These are phyloP conservation scores for Eruca vesicaria DNA, from an alignment of 441 rosid species.

Conservation along the genomic window DNA sequence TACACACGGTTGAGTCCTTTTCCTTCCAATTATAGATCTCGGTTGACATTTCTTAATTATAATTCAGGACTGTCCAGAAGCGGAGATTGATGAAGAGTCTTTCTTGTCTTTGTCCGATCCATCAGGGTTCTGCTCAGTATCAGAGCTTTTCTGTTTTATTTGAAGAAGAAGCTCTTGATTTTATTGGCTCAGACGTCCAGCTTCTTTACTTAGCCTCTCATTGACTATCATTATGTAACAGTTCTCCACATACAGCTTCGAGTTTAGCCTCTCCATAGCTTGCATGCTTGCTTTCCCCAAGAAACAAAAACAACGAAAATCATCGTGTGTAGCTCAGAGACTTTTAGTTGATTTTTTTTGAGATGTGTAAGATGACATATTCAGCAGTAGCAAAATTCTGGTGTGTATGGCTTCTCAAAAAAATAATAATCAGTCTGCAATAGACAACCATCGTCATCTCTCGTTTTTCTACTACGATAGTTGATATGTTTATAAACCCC, in stretches of 20 bases:
- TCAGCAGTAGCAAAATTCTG: too few relatives aligned
- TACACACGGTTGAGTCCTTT: not conserved
- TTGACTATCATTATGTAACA: slow-evolving; percentile 87
- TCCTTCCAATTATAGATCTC: not conserved
- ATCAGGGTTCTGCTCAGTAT: slow-evolving; percentile 38
- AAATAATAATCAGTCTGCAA: too few relatives aligned
- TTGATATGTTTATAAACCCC: too few relatives aligned
- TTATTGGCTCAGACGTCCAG: slow-evolving; percentile 86
- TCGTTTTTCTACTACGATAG: too few relatives aligned
- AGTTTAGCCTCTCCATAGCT: slow-evolving; percentile 85
- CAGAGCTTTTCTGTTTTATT: slow-evolving; percentile 72
- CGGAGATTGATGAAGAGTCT: not conserved
- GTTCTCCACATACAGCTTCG: slow-evolving; percentile 77
- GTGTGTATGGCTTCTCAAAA: too few relatives aligned
- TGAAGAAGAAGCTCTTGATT: slow-evolving; percentile 82
- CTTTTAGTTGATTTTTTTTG: too few relatives aligned
- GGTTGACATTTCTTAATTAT: not conserved
- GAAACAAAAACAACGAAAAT: not conserved
- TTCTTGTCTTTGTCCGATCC: slow-evolving; percentile 29
- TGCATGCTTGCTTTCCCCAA: slow-evolving; percentile 7
- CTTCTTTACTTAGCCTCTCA: slow-evolving; percentile 92
- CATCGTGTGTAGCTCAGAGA: too few relatives aligned
- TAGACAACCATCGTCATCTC: too few relatives aligned
- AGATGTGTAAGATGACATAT: too few relatives aligned
- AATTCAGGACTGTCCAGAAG: slow-evolving; percentile 1